phyloP scores from a whole-genome alignment of 2,329 filamentous ascomycete genomes.

The Ophioceras dolichostomum region DNA sequence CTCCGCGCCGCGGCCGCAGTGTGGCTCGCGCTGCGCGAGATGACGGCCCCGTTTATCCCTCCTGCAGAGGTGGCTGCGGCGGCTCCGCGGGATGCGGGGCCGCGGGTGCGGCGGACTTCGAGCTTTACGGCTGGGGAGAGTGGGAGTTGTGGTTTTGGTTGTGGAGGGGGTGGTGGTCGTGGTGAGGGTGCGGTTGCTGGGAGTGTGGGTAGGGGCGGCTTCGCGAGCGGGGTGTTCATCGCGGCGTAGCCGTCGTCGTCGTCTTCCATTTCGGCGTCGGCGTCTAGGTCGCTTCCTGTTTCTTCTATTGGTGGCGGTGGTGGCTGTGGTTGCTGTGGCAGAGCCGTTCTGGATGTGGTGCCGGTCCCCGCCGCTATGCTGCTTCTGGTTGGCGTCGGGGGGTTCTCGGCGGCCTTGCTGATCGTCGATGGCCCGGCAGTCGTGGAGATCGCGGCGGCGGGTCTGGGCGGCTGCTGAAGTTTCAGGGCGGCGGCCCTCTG shows the following conservation, averaged over 20 bases:
- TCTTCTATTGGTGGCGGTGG: neutral
- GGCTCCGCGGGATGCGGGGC: slow-evolving; percentile 18
- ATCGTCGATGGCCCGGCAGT: no score
- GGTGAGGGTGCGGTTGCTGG: slow-evolving; percentile 18
- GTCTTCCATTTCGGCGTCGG: slow-evolving; percentile 41
- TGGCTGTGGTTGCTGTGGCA: neutral
- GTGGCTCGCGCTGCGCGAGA: slow-evolving; percentile 3
- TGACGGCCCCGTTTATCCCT: no score
- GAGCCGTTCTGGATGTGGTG: neutral
- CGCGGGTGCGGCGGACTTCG: slow-evolving; percentile 21
- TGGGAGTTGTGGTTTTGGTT: no score
- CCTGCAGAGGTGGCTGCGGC: slow-evolving; percentile 5
- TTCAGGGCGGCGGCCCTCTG: no score
- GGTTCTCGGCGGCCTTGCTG: no score
- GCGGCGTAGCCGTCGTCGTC: slow-evolving; percentile 38
- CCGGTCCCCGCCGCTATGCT: no score
- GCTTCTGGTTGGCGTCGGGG: no score
- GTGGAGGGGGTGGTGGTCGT: no score
- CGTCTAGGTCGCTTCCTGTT: slow-evolving; percentile 14
- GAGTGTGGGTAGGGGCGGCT: slow-evolving; percentile 9
- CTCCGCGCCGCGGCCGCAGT: no score
- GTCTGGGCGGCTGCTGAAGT: no score
- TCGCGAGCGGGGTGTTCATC: slow-evolving; percentile 26
- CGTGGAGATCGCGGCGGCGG: no score
- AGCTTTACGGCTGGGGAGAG: slow-evolving; percentile 16